Evolutionary conservation across 768 basidiomycete species (phyloP).

Genomic region (Imleria badia): DNA sequence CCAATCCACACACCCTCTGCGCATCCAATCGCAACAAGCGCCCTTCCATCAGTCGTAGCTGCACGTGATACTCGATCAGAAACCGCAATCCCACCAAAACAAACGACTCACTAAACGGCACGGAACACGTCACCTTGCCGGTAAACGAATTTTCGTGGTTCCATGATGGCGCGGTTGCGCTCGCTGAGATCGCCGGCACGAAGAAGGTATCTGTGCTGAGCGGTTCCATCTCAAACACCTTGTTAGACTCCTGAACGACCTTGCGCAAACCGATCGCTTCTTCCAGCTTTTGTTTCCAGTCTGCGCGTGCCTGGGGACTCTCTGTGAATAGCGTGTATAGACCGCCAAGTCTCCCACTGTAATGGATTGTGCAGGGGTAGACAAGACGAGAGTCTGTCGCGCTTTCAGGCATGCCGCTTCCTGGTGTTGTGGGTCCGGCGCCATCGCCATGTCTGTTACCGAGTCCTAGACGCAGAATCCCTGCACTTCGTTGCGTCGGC

Average conservation of each 20-base stretch:
- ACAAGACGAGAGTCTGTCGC: conserved; percentile 70
- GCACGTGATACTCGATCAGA: conserved; percentile 10
- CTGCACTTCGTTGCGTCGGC: conserved; percentile 70
- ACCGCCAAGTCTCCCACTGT: conserved; percentile 86
- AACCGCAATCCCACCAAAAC: neutral
- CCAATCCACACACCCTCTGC: conserved; percentile 97
- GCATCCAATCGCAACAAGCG: conserved; percentile 90
- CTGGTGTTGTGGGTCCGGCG: conserved; percentile 26
- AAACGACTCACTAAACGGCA: conserved; percentile 73
- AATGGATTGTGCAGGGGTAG: conserved; percentile 86
- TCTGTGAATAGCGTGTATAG: conserved; percentile 88
- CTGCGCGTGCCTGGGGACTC: conserved; percentile 64
- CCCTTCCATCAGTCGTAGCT: conserved; percentile 84
- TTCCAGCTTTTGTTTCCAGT: conserved; percentile 89
- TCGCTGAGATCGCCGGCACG: conserved; percentile 61
- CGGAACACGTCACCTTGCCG: conserved; percentile 92
- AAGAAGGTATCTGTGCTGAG: conserved; percentile 88
- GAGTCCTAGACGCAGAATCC: conserved; percentile 64
- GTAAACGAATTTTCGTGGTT: conserved; percentile 69
- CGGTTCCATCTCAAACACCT: conserved; percentile 91
- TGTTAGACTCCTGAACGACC: conserved; percentile 89
- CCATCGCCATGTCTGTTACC: conserved; percentile 36
- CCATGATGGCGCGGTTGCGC: conserved; percentile 50
- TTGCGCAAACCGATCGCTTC: conserved; percentile 84
- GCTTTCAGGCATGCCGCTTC: conserved; percentile 36